phyloP scores from a whole-genome alignment of 495 filamentous ascomycete species.

The Choiromyces venosus region DNA sequence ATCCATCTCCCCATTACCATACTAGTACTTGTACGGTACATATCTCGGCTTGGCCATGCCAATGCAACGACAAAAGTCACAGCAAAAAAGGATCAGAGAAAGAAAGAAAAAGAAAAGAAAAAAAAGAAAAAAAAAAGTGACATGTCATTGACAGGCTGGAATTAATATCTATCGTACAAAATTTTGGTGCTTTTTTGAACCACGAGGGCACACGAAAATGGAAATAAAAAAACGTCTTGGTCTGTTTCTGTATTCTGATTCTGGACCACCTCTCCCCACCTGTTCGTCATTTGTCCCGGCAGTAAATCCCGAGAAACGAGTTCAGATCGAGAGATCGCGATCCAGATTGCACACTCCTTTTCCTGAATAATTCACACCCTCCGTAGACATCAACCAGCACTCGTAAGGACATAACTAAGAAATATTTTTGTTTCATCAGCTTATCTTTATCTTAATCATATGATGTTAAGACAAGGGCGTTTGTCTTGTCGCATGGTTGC shows the following conservation, averaged over 20 bases:
- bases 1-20: neutral
- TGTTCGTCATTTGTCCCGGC: neutral
- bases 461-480: neutral
- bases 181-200: neutral
- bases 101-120: neutral
- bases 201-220: neutral
- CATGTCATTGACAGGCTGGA: neutral
- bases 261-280: neutral
- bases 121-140: neutral
- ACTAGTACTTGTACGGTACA: too few relatives aligned
- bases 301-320: neutral
- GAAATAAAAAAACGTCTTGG: neutral
- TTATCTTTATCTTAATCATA: slow-evolving; percentile 8
- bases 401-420: slow-evolving; percentile 40
- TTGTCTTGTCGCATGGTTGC: neutral
- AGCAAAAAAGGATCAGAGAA: neutral
- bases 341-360: neutral
- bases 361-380: neutral
- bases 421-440: slow-evolving; percentile 18
- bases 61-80: neutral
- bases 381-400: slow-evolving; percentile 31
- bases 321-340: neutral
- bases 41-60: neutral
- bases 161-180: neutral
- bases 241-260: neutral